phyloP scores from a whole-genome alignment of 2,329 filamentous ascomycete species.

The Fusarium sp. region DNA sequence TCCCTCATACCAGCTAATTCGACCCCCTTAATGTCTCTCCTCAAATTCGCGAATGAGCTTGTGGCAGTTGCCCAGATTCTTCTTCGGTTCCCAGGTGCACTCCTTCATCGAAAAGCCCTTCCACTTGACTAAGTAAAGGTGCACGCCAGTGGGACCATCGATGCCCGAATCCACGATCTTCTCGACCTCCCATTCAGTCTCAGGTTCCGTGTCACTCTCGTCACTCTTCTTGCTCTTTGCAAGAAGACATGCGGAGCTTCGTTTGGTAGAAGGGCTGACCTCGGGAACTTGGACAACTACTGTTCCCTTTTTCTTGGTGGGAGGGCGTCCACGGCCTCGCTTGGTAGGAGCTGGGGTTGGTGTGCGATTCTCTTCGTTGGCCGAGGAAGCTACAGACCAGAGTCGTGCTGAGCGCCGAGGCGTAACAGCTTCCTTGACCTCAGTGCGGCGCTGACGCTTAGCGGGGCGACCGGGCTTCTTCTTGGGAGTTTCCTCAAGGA shows the following conservation, averaged over 20 bases:
- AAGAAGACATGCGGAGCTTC: conserved; percentile 14
- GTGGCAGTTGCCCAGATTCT: conserved; percentile 56
- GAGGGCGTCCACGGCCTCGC: conserved; percentile 26
- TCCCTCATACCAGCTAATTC: not conserved
- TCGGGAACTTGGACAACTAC: not conserved
- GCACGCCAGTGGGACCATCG: conserved; percentile 52
- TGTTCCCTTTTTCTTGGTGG: conserved; percentile 15
- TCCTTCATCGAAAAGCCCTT: conserved; percentile 57
- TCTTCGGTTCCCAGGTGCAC: conserved; percentile 67
- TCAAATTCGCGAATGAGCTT: conserved; percentile 54
- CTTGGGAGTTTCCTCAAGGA: not conserved
- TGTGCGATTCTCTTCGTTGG: not conserved
- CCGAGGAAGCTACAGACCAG: not conserved
- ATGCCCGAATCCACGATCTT: conserved; percentile 57
- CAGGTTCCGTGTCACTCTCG: conserved; percentile 19
- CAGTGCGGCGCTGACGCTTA: conserved; percentile 26
- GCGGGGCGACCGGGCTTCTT: not conserved
- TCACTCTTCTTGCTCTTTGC: conserved; percentile 20
- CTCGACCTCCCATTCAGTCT: conserved; percentile 61
- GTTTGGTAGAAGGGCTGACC: not conserved
- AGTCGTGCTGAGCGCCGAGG: conserved; percentile 35
- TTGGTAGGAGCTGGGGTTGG: not conserved
- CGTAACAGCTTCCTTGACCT: not conserved
- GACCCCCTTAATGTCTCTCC: not conserved
- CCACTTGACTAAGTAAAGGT: conserved; percentile 66